phyloP scores from a whole-genome alignment of 2,329 filamentous ascomycete species.

The Fusarium sp. region DNA sequence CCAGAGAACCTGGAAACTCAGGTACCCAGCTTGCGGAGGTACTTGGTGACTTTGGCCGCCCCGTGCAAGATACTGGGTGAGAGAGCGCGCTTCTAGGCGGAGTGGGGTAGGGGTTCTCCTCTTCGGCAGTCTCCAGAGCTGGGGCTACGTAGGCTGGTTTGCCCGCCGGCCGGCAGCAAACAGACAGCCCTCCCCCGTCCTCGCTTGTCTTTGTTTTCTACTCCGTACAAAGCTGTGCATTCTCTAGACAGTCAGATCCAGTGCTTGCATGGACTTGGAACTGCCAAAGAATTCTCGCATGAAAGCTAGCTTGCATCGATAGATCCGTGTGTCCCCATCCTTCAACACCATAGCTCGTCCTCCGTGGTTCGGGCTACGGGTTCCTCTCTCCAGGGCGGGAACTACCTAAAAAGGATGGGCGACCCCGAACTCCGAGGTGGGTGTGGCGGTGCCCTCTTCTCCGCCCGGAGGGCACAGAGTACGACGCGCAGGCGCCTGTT shows the following conservation, averaged over 20 bases:
- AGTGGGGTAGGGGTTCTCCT: not conserved
- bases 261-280: not conserved
- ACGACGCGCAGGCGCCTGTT: constrained; percentile 16
- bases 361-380: not conserved
- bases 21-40: constrained; percentile 6
- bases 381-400: not conserved
- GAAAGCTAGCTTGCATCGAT: not conserved
- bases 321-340: not conserved
- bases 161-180: not conserved
- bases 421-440: constrained; percentile 4
- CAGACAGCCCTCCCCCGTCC: not conserved
- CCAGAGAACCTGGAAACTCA: constrained; percentile 13
- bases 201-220: not conserved
- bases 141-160: constrained; percentile 12
- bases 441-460: constrained; percentile 5
- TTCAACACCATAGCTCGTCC: not conserved
- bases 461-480: constrained; percentile 4
- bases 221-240: not conserved
- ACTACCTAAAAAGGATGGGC: not conserved
- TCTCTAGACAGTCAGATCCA: not conserved
- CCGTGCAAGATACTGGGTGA: not conserved
- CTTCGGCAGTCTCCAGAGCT: constrained; percentile 6
- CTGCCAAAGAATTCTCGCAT: not conserved
- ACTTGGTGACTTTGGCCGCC: not conserved
- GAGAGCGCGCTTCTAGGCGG: not conserved